Evolutionary conservation across 257 asterid species (phyloP).

Genomic region (Henckelia pumila): DNA sequence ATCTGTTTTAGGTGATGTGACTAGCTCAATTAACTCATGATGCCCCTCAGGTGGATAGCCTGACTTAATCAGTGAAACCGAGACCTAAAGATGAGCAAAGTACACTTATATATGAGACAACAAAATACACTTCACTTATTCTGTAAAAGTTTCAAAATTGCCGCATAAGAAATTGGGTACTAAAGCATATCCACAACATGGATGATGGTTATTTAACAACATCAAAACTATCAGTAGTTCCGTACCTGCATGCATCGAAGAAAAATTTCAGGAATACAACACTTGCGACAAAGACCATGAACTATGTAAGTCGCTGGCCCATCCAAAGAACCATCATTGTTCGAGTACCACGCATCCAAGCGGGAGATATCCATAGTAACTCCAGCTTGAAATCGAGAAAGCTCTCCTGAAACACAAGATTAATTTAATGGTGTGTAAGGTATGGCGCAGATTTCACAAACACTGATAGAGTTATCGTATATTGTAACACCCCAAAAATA

Average conservation of each 20-base stretch:
- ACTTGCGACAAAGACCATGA: constrained; percentile 92
- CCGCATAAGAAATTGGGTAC: too few relatives aligned
- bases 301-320: constrained; percentile 83
- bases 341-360: constrained; percentile 95
- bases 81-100: constrained; percentile 48
- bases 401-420: constrained; percentile 62
- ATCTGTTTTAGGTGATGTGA: constrained; percentile 67
- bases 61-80: constrained; percentile 68
- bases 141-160: not conserved
- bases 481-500: too few relatives aligned
- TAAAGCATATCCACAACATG: not conserved
- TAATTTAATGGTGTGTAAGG: constrained; percentile 4
- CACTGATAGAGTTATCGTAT: constrained; percentile 11
- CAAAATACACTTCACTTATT: not conserved
- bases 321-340: constrained; percentile 63
- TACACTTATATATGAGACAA: too few relatives aligned
- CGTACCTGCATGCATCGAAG: constrained; percentile 96
- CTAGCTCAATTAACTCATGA: constrained; percentile 69
- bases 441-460: constrained; percentile 12
- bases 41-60: constrained; percentile 68
- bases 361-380: constrained; percentile 89
- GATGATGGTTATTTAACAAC: not conserved
- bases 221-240: not conserved
- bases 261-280: constrained; percentile 89
- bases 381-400: constrained; percentile 80